These are phyloP conservation scores for Mediolabrus comicus DNA, from an alignment of 108 stramenopile genomes.

Conservation along the genomic window DNA sequence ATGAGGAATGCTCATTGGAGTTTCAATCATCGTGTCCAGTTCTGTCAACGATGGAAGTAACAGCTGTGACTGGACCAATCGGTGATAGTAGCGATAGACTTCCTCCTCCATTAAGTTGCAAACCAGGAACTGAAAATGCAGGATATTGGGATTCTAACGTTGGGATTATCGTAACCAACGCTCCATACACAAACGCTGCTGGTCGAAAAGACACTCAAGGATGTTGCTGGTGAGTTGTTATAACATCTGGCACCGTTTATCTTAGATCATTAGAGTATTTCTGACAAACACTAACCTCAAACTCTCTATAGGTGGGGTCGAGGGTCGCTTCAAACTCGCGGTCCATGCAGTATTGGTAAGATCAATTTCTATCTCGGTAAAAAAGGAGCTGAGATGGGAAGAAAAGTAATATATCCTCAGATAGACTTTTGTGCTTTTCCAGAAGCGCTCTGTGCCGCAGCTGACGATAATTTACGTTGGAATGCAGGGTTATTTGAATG, in stretches of 20 bases:
- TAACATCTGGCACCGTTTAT: no score
- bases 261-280: no score
- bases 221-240: neutral
- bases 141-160: conserved; percentile 44
- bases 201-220: conserved; percentile 37
- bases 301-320: conserved; percentile 50
- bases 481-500: conserved; percentile 32
- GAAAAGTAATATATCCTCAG: neutral
- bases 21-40: conserved; percentile 34
- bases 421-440: conserved; percentile 27
- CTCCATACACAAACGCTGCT: conserved; percentile 14
- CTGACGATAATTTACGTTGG: conserved; percentile 18
- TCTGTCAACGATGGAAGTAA: conserved; percentile 37
- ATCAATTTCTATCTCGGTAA: conserved; percentile 22
- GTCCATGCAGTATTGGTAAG: conserved; percentile 13
- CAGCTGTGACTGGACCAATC: conserved; percentile 25
- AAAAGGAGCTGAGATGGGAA: conserved; percentile 1
- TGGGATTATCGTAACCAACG: neutral
- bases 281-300: no score
- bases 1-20: conserved; percentile 32
- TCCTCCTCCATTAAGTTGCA: conserved; percentile 42
- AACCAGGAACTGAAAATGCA: conserved; percentile 23
- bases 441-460: conserved; percentile 14
- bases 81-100: neutral
- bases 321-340: conserved; percentile 5